Evolutionary conservation across 2,329 filamentous ascomycete genomes (phyloP), one percentile per base, ranked within the genome.

Genomic region (Graphiopsis chlorocephala): DNA sequence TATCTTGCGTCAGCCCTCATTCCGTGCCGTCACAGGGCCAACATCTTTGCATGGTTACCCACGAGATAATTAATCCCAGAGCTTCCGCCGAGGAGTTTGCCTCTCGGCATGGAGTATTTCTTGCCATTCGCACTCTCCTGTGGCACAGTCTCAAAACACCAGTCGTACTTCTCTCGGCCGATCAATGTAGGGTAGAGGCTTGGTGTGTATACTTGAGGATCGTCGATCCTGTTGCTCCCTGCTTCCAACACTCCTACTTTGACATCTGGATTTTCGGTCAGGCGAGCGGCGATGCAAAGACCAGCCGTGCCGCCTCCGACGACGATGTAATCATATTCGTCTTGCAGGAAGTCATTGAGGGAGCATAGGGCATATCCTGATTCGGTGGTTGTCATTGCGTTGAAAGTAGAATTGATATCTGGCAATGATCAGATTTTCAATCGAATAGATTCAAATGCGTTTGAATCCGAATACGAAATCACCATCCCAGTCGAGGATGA

Each of bases 1-100:
- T 62, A 25, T n/a, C 15, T 11, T 17, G 17, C 17, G n/a, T 53
- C 50, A 53, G 50, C 23, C 2, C 23, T 12, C 6, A 15, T 20
- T 1, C 8, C 4, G n/a, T 8, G 14, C n/a, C 23, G 38, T 23
- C n/a, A 31, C 26, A 12, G 3, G 5, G n/a, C 12, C 7, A n/a
- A 8, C 26, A 2, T 29, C 8, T 11, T n/a, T 1, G 26, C 50
- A 53, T 17, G 12, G 12, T 31, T n/a, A 31, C 59, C 8, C 29
- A 62, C 59, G 8, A 74, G 57, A 60, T 77, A 78, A 62, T 81
- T 81, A 53, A 80, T 79, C 0, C 73, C 77, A 26, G 71, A 75
- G 5, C 73, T 74, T 0, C 78, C 78, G 14, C 79, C 78, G 1
- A 80, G 70, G 0, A 75, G 71, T 50, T 75, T 76, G 4, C 78